Conservation (phyloP, 1,284 basidiomycete species). For the Boletellus dicymbophilus region DNA sequence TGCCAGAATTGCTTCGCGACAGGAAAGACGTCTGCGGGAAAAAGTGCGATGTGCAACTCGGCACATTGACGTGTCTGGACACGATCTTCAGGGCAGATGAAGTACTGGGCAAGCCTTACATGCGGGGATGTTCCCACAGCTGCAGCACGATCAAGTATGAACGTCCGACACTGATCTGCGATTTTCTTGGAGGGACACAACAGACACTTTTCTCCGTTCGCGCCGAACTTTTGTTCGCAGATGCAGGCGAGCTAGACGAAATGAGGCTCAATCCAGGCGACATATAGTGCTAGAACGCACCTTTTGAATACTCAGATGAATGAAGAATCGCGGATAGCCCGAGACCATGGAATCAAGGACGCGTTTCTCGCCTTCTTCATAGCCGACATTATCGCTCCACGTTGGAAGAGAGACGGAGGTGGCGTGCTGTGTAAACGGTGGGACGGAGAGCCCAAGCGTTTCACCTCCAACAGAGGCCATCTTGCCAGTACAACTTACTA, state of each 20-base stretch:
- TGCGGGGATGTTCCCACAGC: conserved; percentile 43
- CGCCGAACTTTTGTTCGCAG: conserved; percentile 79
- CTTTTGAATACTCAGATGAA: conserved; percentile 87
- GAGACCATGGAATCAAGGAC: conserved; percentile 84
- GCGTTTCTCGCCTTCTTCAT: conserved; percentile 90
- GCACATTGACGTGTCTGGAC: conserved; percentile 33
- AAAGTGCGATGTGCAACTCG: conserved; percentile 82
- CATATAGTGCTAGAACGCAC: conserved; percentile 44
- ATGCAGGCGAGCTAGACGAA: conserved; percentile 67
- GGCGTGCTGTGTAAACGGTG: conserved; percentile 81
- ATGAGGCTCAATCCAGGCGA: conserved; percentile 3
- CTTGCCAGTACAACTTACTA: no score
- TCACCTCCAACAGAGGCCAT: conserved; percentile 21
- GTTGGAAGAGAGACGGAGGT: conserved; percentile 97
- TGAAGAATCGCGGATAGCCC: conserved; percentile 98
- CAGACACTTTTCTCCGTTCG: conserved; percentile 71
- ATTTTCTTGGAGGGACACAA: conserved; percentile 75
- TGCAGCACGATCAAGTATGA: conserved; percentile 60
- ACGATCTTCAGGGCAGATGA: conserved; percentile 64
- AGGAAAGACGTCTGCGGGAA: conserved; percentile 64
- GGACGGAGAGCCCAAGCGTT: conserved; percentile 57
- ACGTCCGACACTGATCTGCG: conserved; percentile 76
- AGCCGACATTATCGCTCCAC: conserved; percentile 93
- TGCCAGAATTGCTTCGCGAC: conserved; percentile 96
- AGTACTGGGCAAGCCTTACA: conserved; percentile 73